Base-by-base conservation (phyloP, 768 basidiomycete genomes). In the Strobilomyces confusus region DNA sequence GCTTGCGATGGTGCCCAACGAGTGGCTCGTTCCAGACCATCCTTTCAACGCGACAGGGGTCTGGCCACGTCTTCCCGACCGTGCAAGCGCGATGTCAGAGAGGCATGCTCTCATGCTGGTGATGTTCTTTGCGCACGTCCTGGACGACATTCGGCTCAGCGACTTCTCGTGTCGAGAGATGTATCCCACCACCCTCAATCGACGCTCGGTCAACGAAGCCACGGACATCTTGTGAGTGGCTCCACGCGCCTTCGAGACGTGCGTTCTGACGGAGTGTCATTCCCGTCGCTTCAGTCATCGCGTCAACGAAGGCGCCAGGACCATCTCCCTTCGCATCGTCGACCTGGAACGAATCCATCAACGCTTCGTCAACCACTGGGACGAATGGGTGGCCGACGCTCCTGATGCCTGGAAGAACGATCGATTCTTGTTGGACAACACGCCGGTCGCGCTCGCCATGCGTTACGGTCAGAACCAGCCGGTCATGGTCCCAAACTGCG, bases 381-480 rank as follows among this genome's bases (percentile, higher is more conserved):
- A 20, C 1, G 15, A 14, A 9, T 58, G 56, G 56, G 49, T 57
- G 8, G 13, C 5, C 1, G 1, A 25, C 1, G 56, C 52, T 0
- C 56, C 56, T 13, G 3, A 3, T 0, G 5, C 25, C 0, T 57
- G 52, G 52, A 55, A 55, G 11, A 1, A 4, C 0, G 53, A 58
- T 9, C 12, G 17, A 0, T 58, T 58, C 22, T 22, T 58, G 1
- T 23, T 29, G 0, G 22, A 51, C 9, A 55, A 58, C 42, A n/a
- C 33, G 0, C 57, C 49, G 1, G 20, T 58, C 9, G 49, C 49
- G 1, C 12, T 58, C 34, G 44, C 57, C 1, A 19, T 58, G 17
- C 26, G 53, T 0, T 58, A 58, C 5, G 57, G 57, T 0, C 57
- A 58, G 12, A 58, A 58, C 2, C 57, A 58, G 9, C 3, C 9